A percentile compares a stretch with the other conserved stretches of the same genome.
Conservation (phyloP, 2,329 filamentous ascomycete species). For the Exophiala mesophila region DNA sequence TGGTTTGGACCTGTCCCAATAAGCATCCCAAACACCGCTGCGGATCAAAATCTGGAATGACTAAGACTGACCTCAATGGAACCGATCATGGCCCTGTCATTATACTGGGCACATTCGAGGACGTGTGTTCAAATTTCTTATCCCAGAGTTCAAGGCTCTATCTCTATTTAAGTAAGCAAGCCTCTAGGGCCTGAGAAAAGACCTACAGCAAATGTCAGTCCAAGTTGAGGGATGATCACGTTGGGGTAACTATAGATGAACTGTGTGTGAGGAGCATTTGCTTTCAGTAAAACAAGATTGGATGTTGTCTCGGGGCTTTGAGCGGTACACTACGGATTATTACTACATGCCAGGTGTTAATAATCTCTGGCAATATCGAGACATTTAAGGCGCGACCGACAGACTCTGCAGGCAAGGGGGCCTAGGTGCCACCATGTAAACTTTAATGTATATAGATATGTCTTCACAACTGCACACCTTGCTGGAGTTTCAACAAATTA, state of each 20-base stretch:
- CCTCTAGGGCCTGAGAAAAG: constrained; percentile 55
- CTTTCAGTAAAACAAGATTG: constrained; percentile 30
- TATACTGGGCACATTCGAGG: constrained; percentile 50
- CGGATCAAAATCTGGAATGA: no score
- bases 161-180: constrained; percentile 31
- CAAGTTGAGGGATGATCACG: constrained; percentile 54
- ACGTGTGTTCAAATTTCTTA: constrained; percentile 48
- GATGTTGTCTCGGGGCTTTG: no score
- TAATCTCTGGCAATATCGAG: no score
- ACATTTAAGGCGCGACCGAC: no score
- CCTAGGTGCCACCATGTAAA: no score
- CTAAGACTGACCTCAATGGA: constrained; percentile 66
- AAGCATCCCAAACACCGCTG: constrained; percentile 59
- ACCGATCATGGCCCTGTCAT: constrained; percentile 59
- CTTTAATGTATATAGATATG: no score
- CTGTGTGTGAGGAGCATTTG: constrained; percentile 54
- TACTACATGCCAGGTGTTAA: no score
- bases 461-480: no score
- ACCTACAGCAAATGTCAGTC: constrained; percentile 58
- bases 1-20: constrained; percentile 47
- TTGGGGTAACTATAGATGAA: constrained; percentile 58
- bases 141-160: constrained; percentile 47
- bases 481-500: no score
- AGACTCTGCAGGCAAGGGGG: no score
- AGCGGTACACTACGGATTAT: no score